A percentile compares a stretch with the other conserved stretches of the same genome.
phyloP scores from a whole-genome alignment of 164 flowering plant species.

The Cinnamomum micranthum region DNA sequence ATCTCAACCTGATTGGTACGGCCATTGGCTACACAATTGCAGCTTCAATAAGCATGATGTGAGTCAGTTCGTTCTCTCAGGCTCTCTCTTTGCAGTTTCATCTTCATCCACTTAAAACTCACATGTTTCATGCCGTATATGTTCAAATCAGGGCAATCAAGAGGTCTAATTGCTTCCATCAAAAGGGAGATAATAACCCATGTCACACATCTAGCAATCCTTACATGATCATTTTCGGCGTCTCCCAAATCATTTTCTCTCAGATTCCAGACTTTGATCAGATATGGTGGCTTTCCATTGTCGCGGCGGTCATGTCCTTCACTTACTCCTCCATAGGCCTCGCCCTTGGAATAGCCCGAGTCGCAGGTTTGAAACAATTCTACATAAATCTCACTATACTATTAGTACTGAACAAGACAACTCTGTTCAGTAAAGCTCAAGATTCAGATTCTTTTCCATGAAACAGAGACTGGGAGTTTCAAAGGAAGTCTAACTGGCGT shows the following conservation, averaged over 20 bases:
- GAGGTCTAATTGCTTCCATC: conserved; percentile 52
- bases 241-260: conserved; percentile 18
- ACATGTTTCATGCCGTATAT: not conserved
- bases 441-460: not conserved
- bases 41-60: conserved; percentile 72
- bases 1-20: conserved; percentile 51
- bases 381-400: not conserved
- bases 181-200: conserved; percentile 31
- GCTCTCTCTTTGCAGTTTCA: not conserved
- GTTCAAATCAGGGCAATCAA: conserved; percentile 42
- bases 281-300: conserved; percentile 24
- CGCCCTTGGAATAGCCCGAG: conserved; percentile 31
- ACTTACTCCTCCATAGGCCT: conserved; percentile 29
- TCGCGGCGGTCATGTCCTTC: conserved; percentile 33
- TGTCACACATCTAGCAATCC: conserved; percentile 43
- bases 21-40: conserved; percentile 77
- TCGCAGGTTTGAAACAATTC: conserved; percentile 25
- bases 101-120: not conserved
- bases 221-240: conserved; percentile 55
- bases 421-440: not conserved
- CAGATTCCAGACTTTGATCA: conserved; percentile 30
- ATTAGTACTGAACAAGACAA: not conserved
- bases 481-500: conserved; percentile 62
- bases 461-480: conserved; percentile 30
- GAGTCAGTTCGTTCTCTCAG: conserved; percentile 14